Base-by-base conservation (phyloP, 2,329 filamentous ascomycete species). In the Monilinia vaccinii-corymbosi region DNA sequence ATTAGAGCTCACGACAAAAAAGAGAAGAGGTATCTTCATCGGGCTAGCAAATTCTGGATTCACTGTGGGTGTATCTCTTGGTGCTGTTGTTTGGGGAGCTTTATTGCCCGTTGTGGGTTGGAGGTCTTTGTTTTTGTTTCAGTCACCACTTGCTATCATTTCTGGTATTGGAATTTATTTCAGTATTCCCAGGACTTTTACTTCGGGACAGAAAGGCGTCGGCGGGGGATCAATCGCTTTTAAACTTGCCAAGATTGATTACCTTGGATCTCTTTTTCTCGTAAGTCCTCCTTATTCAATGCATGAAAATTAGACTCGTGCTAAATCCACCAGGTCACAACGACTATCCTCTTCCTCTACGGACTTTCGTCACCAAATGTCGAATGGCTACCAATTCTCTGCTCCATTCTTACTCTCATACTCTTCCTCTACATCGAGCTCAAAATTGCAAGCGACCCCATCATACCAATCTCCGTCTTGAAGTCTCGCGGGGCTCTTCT, bases 21-120 rank as follows among this genome's bases (percentile, higher is more conserved):
- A 83, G 64, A 78, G 82, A 5, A 79, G 90, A 60, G 91, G 90
- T 0, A 64, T 94, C 23, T 88, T 85, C 60, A 82, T 95, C 62
- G 90, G 89, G 1, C 72, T 90, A 45, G 78, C 89, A 23, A 94
- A 93, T 67, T 80, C 85, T 0, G 84, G 84, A 0, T 87, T 88
- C 70, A 92, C 88, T 0, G 75, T 82, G 14, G 89, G 88, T 3
- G 79, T 92, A 5, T 84, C 87, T 0, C 78, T 88, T 1, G 88
- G 88, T 1, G 88, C 86, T 0, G 83, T 90, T 8, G 77, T 89
- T 31, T 87, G 84, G 18, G 88, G 88, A 5, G 82, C 83, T 0
- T 68, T 91, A 31, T 76, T 87, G 51, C 80, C 81, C 0, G 70
- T 71, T 2, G 78, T 85, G 23, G 89, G 89, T 68, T 94, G 89